Evolutionary conservation across 163 green algal genomes (phyloP).

Genomic region (Coccomyxa subellipsoidea): DNA sequence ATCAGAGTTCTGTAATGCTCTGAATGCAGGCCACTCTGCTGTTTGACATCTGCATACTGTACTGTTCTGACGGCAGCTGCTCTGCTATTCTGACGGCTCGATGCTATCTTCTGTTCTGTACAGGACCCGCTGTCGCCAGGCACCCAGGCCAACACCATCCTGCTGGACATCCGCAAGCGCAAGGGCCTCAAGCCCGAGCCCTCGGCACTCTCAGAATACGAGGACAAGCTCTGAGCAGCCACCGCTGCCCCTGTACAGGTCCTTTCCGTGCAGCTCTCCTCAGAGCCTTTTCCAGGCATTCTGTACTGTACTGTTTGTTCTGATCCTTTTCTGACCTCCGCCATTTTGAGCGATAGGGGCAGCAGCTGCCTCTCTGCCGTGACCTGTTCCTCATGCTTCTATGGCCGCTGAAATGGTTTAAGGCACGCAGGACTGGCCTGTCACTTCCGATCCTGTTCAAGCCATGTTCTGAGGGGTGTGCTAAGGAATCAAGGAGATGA

Average conservation of each 20-base stretch:
- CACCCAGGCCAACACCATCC: slow-evolving; percentile 75
- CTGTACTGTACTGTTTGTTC: too few relatives aligned
- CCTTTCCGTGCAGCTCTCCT: background rate
- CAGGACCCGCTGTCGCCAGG: slow-evolving; percentile 79
- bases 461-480: too few relatives aligned
- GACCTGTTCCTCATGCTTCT: too few relatives aligned
- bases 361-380: too few relatives aligned
- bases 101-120: background rate
- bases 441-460: too few relatives aligned
- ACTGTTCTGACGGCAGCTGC: background rate
- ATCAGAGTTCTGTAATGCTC: too few relatives aligned
- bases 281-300: too few relatives aligned
- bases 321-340: too few relatives aligned
- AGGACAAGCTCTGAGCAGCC: slow-evolving; percentile 90
- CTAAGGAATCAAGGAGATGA: too few relatives aligned
- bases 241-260: background rate
- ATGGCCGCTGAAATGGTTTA: too few relatives aligned
- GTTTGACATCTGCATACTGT: background rate
- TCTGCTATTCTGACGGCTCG: background rate
- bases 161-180: slow-evolving; percentile 91
- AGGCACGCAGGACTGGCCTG: too few relatives aligned
- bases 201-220: slow-evolving; percentile 86
- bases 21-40: background rate
- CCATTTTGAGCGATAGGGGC: too few relatives aligned
- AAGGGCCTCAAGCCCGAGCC: slow-evolving; percentile 95